Percentiles rank a stretch among this genome's conserved stretches.
These are phyloP conservation scores for Mallotus japonicus DNA, from an alignment of 441 rosid genomes.

Conservation along the genomic window DNA sequence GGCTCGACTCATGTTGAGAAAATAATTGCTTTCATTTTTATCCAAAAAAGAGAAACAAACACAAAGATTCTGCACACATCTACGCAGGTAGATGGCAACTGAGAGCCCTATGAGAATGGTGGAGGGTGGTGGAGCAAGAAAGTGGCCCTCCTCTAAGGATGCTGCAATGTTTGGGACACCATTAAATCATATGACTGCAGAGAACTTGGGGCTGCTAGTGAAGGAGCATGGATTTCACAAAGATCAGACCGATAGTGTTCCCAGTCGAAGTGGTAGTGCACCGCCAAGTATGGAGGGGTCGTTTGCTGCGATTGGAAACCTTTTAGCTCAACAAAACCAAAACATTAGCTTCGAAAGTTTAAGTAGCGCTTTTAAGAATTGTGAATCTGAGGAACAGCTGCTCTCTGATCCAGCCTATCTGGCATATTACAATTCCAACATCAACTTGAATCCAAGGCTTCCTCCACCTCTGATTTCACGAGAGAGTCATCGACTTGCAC, in stretches of 20 bases:
- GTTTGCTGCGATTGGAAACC: slow-evolving; percentile 67
- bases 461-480: slow-evolving; percentile 91
- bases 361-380: slow-evolving; percentile 50
- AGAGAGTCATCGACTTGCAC: slow-evolving; percentile 65
- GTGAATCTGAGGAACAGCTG: slow-evolving; percentile 62
- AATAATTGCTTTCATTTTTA: slow-evolving; percentile 19
- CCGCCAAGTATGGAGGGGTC: slow-evolving; percentile 98
- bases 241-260: slow-evolving; percentile 43
- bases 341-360: slow-evolving; percentile 47
- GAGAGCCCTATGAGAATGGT: slow-evolving; percentile 79
- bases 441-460: slow-evolving; percentile 85
- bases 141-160: slow-evolving; percentile 61
- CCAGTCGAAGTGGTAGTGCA: slow-evolving; percentile 90
- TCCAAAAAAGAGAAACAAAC: slow-evolving; percentile 3
- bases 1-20: slow-evolving; percentile 10
- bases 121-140: slow-evolving; percentile 55
- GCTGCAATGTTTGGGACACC: slow-evolving; percentile 53
- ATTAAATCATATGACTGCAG: slow-evolving; percentile 56
- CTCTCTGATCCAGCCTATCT: slow-evolving; percentile 88
- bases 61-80: slow-evolving; percentile 5
- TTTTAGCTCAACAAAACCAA: slow-evolving; percentile 41
- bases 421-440: slow-evolving; percentile 73
- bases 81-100: slow-evolving; percentile 55
- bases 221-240: slow-evolving; percentile 52
- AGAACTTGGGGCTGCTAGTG: slow-evolving; percentile 65